These are phyloP conservation scores for Lanzia echinophila DNA, from an alignment of 2,329 filamentous ascomycete species.

Conservation along the genomic window DNA sequence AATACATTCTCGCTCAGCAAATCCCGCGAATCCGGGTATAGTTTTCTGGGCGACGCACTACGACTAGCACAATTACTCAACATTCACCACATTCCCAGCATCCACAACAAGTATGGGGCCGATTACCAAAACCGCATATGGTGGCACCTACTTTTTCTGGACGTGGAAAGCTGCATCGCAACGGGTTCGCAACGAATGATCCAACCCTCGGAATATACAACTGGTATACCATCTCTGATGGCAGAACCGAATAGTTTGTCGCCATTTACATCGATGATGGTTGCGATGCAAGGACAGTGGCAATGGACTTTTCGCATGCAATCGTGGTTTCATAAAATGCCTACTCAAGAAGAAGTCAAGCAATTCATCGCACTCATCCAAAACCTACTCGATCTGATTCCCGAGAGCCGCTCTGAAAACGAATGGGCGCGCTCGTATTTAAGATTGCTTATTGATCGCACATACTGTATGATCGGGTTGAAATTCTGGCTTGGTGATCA, in stretches of 20 bases:
- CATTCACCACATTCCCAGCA: neutral
- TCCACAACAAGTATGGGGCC: neutral
- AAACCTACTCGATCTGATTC: conserved; percentile 1
- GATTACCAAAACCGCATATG: conserved; percentile 5
- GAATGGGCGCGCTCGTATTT: conserved; percentile 10
- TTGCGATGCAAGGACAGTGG: conserved; percentile 11
- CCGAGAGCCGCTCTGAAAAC: neutral
- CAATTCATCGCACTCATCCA: conserved; percentile 1
- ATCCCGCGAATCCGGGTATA: neutral
- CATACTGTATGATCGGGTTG: conserved; percentile 12
- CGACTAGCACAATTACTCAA: neutral
- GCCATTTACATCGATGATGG: neutral
- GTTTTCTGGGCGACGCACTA: conserved; percentile 6
- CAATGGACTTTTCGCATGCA: conserved; percentile 10
- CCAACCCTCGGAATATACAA: neutral
- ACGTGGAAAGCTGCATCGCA: conserved; percentile 8
- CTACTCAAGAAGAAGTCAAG: conserved; percentile 1
- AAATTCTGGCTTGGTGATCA: conserved; percentile 11
- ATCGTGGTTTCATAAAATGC: conserved; percentile 5
- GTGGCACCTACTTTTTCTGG: conserved; percentile 9
- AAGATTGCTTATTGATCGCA: conserved; percentile 9
- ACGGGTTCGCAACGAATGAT: conserved; percentile 8
- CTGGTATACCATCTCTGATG: conserved; percentile 1
- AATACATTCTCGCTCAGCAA: conserved; percentile 8
- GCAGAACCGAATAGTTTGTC: neutral